Evolutionary conservation across 2,329 filamentous ascomycete genomes (phyloP), one percentile per base, ranked within the genome.

Genomic region (Xylariaceae sp.): DNA sequence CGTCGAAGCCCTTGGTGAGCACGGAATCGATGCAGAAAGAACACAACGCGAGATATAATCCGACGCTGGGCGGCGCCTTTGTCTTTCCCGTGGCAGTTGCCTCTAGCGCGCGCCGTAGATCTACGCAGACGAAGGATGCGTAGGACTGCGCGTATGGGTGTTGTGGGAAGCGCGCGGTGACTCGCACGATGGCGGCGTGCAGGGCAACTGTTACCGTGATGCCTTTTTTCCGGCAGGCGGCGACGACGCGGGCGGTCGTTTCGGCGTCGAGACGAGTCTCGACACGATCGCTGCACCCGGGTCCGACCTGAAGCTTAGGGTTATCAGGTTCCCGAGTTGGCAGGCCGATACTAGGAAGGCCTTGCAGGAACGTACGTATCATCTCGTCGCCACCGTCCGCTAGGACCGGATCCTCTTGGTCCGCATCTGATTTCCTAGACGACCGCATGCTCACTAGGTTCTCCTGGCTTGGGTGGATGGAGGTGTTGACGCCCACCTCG

Each of bases 111-210:
- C 39, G 42, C 0, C 62, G 60, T 2, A 65, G 39, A 19, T 65
- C 58, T 3, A 61, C 50, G 2, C 61, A 57, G 8, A 46, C 55
- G 45, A 65, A 64, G 5, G 54, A 53, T 1, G 56, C 55, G 43
- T 63, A 65, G 1, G 59, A 49, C 16, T 59, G 59, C 9, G 55
- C 49, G 2, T 46, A 47, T 0, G 61, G 52, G 10, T 63, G 56
- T 21, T 65, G 63, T 2, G 58, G 58, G 32, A 57, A 60, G 1
- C 32, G 36, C 9, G 61, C 58, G 1, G 62, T 58, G 29, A 52
- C 57, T 5, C 56, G 56, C 12, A 63, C 54, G 7, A 65, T 61
- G 30, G 63, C 62, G 3, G 61, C 61, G 50, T 65, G 57, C 7
- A 62, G 37, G 8, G 59, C 57, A 37, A 58, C 59, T 0, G 61